These are phyloP conservation scores for Colletotrichum theobromicola DNA, from an alignment of 2,329 filamentous ascomycete species.

Conservation along the genomic window DNA sequence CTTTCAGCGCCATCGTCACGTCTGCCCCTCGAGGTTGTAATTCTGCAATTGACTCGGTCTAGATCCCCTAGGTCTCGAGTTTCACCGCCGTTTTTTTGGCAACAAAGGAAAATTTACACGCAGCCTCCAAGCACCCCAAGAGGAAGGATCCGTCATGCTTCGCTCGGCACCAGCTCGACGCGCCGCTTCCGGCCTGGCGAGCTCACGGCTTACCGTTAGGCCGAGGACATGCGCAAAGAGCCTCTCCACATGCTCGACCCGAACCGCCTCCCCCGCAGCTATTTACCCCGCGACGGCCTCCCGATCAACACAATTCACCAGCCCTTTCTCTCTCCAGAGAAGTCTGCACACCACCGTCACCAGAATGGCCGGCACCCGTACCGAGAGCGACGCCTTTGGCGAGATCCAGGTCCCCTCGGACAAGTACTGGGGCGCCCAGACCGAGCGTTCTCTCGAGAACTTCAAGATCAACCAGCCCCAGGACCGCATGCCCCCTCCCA, in stretches of 20 bases:
- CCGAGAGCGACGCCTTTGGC: slow-evolving; percentile 97
- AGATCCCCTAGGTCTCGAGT: neutral
- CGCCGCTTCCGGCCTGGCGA: slow-evolving; percentile 21
- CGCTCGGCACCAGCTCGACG: slow-evolving; percentile 18
- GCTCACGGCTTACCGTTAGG: slow-evolving; percentile 15
- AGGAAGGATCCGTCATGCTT: slow-evolving; percentile 4
- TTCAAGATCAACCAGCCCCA: slow-evolving; percentile 99
- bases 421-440: slow-evolving; percentile 99
- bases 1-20: neutral
- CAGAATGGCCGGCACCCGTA: slow-evolving; percentile 67
- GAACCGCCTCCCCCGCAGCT: slow-evolving; percentile 17
- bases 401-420: slow-evolving; percentile 90
- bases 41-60: slow-evolving; percentile 1
- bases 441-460: slow-evolving; percentile 93
- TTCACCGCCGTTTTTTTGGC: neutral
- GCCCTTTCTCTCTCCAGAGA: slow-evolving; percentile 15
- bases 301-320: slow-evolving; percentile 4
- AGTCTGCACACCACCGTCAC: slow-evolving; percentile 48
- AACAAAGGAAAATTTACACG: neutral
- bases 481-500: slow-evolving; percentile 94
- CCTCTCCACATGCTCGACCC: slow-evolving; percentile 21
- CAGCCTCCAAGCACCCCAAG: neutral
- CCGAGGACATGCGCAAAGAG: slow-evolving; percentile 21
- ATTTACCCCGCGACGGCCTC: slow-evolving; percentile 17
- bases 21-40: neutral